A percentile compares a stretch with the other conserved stretches of the same genome.
These are phyloP conservation scores for Backusella parvicylindrica DNA, from an alignment of 192 early-diverging fungal genomes.

Conservation along the genomic window DNA sequence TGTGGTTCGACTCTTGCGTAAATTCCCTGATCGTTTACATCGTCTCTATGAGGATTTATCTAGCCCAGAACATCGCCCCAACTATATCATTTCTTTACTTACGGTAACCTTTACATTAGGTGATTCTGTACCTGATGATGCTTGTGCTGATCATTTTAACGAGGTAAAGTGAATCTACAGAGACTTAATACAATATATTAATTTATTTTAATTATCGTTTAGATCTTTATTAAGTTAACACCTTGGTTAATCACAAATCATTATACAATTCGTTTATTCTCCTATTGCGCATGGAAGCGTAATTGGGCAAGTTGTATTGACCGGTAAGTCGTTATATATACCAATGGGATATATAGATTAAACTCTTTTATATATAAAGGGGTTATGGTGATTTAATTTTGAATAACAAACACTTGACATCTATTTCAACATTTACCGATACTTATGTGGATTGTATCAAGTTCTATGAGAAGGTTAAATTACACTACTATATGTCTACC, in stretches of 20 bases:
- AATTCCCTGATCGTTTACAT: slow-evolving; percentile 15
- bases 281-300: slow-evolving; percentile 21
- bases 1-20: slow-evolving; percentile 4
- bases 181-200: neutral
- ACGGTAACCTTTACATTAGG: slow-evolving; percentile 38
- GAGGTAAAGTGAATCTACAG: slow-evolving; percentile 14
- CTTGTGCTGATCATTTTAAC: slow-evolving; percentile 24
- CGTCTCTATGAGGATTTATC: slow-evolving; percentile 25
- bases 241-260: slow-evolving; percentile 35
- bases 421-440: slow-evolving; percentile 32
- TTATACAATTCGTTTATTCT: slow-evolving; percentile 26
- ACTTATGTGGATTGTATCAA: slow-evolving; percentile 41
- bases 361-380: neutral
- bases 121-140: slow-evolving; percentile 18
- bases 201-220: neutral
- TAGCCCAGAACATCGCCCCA: slow-evolving; percentile 33
- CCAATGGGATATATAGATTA: neutral
- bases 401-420: slow-evolving; percentile 13
- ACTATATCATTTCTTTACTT: slow-evolving; percentile 41
- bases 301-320: slow-evolving; percentile 22
- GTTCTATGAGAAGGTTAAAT: slow-evolving; percentile 37
- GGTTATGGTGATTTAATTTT: neutral
- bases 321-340: slow-evolving; percentile 4
- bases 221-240: slow-evolving; percentile 19
- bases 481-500: slow-evolving; percentile 39